phyloP scores from a whole-genome alignment of 2,329 filamentous ascomycete genomes.

The Paraconiothyrium brasiliense region DNA sequence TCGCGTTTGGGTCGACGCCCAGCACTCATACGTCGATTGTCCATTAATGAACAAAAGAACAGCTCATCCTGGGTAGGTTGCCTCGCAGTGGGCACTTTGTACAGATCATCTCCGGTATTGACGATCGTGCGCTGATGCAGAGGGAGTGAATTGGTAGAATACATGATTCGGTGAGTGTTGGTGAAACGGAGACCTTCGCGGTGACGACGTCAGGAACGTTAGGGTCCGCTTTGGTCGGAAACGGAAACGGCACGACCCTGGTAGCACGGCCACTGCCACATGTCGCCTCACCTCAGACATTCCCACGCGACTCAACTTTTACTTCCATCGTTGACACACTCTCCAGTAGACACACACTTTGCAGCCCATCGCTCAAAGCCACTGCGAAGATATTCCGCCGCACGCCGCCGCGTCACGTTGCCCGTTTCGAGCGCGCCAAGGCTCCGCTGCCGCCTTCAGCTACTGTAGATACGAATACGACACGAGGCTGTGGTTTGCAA shows the following conservation, averaged over 20 bases:
- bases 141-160: neutral
- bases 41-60: neutral
- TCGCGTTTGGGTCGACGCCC: neutral
- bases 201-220: constrained; percentile 9
- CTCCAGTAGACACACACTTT: neutral
- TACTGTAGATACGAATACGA: constrained; percentile 10
- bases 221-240: constrained; percentile 2
- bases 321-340: neutral
- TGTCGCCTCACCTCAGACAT: constrained; percentile 14
- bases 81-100: neutral
- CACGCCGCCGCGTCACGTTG: constrained; percentile 36
- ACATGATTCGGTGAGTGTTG: neutral
- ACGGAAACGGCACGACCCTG: constrained; percentile 7
- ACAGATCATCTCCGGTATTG: too few relatives aligned
- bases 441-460: constrained; percentile 39
- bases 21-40: neutral
- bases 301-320: constrained; percentile 3
- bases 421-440: constrained; percentile 46
- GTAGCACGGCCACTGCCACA: constrained; percentile 12
- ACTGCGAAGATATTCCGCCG: constrained; percentile 12
- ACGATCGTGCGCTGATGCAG: neutral
- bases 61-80: neutral
- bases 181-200: neutral
- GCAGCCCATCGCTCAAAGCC: neutral
- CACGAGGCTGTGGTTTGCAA: constrained; percentile 42